These are phyloP conservation scores for Backusella circina DNA, from an alignment of 192 early-diverging fungal genomes.

Conservation along the genomic window DNA sequence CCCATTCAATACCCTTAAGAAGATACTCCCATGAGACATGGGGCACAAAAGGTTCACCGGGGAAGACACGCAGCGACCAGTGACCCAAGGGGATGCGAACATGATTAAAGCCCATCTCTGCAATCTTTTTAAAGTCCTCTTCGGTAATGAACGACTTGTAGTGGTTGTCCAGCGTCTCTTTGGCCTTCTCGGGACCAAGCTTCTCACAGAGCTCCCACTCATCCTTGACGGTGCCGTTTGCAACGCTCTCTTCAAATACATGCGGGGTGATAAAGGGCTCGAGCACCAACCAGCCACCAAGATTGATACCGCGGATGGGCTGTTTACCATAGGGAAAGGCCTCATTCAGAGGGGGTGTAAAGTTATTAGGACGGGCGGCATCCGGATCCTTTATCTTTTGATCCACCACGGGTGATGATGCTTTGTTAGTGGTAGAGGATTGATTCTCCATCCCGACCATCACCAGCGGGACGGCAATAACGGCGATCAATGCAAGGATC, in stretches of 20 bases:
- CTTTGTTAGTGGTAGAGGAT: background rate
- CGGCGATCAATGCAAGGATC: background rate
- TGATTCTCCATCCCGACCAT: background rate
- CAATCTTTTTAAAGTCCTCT: constrained; percentile 50
- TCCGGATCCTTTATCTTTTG: constrained; percentile 16
- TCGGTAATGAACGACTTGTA: constrained; percentile 62
- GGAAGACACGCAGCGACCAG: constrained; percentile 58
- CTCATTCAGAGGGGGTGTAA: constrained; percentile 40
- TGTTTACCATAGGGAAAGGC: constrained; percentile 37
- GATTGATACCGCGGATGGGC: constrained; percentile 62
- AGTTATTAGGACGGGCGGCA: constrained; percentile 20
- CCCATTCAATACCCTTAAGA: constrained; percentile 55
- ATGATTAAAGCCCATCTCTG: constrained; percentile 58
- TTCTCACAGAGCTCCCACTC: constrained; percentile 60
- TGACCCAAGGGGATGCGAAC: constrained; percentile 68
- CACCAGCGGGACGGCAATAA: background rate
- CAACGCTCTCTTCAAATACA: constrained; percentile 35
- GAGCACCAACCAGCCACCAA: constrained; percentile 69
- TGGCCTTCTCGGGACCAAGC: constrained; percentile 53
- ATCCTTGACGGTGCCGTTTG: constrained; percentile 42
- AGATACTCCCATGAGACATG: constrained; percentile 54
- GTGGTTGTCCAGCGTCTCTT: constrained; percentile 44
- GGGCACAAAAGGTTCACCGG: constrained; percentile 59
- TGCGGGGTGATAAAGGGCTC: constrained; percentile 55
- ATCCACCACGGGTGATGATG: background rate